Evolutionary conservation across 2,329 filamentous ascomycete species (phyloP).

Genomic region (Ceratocystis eucalypticola): DNA sequence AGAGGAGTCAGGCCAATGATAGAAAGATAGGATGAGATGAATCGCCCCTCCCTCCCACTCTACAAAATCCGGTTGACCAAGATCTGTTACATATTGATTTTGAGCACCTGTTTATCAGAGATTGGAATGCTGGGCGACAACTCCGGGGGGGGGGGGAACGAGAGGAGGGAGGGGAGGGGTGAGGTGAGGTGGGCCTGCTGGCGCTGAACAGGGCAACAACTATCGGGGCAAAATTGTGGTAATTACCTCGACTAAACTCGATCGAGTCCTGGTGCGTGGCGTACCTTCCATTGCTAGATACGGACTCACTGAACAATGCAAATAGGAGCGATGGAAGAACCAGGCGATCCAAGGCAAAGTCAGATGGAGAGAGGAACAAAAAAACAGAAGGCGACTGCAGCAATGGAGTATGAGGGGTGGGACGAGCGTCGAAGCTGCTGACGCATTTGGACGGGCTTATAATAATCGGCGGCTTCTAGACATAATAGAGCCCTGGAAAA

Average conservation of each 20-base stretch:
- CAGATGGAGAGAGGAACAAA: not conserved
- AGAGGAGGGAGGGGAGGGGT: not conserved
- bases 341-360: not conserved
- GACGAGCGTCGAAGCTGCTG: too few relatives aligned
- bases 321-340: not conserved
- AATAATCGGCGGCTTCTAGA: too few relatives aligned
- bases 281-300: not conserved
- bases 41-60: too few relatives aligned
- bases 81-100: constrained; percentile 9
- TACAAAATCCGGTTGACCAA: not conserved
- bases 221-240: not conserved
- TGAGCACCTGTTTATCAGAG: not conserved
- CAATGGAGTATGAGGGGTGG: not conserved
- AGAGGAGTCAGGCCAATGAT: not conserved
- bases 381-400: not conserved
- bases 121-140: not conserved
- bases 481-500: too few relatives aligned
- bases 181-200: not conserved
- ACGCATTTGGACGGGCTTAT: not conserved
- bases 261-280: not conserved
- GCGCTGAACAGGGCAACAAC: not conserved
- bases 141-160: not conserved
- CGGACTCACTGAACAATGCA: not conserved
- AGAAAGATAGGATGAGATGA: not conserved
- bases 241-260: not conserved